Evolutionary conservation across 192 early-diverging fungal genomes (phyloP).

Genomic region (Funneliformis geosporum): DNA sequence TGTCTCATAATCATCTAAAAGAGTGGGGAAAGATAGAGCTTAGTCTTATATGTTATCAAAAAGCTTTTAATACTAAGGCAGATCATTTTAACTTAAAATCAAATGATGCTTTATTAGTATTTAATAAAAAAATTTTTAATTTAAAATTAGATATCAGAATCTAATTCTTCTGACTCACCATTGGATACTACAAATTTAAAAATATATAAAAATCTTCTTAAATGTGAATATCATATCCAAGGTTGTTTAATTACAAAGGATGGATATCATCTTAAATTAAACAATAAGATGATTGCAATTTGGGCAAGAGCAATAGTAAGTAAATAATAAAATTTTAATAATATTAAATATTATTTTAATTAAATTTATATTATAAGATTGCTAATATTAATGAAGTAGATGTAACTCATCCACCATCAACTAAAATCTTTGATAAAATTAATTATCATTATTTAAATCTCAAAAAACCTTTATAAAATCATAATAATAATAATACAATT

Average conservation of each 20-base stretch:
- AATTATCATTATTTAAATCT: not conserved
- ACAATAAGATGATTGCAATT: not conserved
- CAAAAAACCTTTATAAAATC: not conserved
- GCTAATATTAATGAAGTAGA: not conserved
- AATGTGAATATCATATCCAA: not conserved
- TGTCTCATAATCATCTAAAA: not conserved
- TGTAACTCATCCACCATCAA: not conserved
- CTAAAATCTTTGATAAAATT: not conserved
- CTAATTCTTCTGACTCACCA: not conserved
- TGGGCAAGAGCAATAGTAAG: not conserved
- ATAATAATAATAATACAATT: not conserved
- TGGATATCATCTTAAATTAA: not conserved
- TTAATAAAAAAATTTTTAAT: too few relatives aligned
- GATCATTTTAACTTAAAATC: not conserved
- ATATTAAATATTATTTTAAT: not conserved
- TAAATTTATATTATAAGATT: not conserved
- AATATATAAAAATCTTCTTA: not conserved
- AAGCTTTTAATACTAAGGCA: not conserved
- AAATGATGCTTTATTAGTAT: not conserved
- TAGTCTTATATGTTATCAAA: constrained; percentile 1
- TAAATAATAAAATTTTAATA: not conserved
- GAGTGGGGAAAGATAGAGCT: not conserved
- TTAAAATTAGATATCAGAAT: not conserved
- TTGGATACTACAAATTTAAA: not conserved
- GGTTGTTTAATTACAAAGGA: constrained; percentile 1